Conservation (phyloP, 306 rosid genomes). For the Elaeagnus macrophylla region DNA sequence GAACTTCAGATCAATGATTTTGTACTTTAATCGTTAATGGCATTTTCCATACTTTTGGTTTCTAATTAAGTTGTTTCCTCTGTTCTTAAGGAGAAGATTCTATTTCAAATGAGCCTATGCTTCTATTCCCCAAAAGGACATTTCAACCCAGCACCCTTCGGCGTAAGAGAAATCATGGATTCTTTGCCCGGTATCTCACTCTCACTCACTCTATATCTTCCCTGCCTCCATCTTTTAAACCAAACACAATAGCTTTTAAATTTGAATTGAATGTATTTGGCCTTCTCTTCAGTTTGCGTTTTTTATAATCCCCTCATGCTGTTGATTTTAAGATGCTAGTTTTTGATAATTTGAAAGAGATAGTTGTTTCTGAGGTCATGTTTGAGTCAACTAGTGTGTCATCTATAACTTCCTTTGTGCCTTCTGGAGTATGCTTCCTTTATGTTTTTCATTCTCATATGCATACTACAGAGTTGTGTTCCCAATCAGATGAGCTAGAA, state of each 20-base stretch:
- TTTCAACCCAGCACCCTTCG: constrained; percentile 77
- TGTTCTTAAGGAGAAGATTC: constrained; percentile 41
- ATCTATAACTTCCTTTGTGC: not conserved
- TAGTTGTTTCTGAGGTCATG: too few species aligned
- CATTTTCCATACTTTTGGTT: not conserved
- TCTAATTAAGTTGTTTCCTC: not conserved
- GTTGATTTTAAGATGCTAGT: not conserved
- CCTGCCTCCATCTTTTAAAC: too few species aligned
- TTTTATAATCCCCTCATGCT: not conserved
- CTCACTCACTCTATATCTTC: constrained; percentile 1
- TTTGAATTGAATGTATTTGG: not conserved
- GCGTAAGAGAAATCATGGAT: constrained; percentile 90
- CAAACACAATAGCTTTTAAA: not conserved
- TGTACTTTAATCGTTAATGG: not conserved
- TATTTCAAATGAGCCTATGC: constrained; percentile 55
- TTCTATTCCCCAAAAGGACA: constrained; percentile 74
- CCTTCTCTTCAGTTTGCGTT: not conserved
- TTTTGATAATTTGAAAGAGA: too few species aligned
- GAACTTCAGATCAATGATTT: too few species aligned
- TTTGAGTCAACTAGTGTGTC: not conserved
- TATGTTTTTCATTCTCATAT: not conserved
- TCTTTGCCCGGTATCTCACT: constrained; percentile 67
- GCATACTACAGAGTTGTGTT: not conserved
- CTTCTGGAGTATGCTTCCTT: not conserved
- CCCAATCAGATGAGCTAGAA: not conserved